Evolutionary conservation across 345 rosid genomes (phyloP).

Genomic region (Populus euphratica): DNA sequence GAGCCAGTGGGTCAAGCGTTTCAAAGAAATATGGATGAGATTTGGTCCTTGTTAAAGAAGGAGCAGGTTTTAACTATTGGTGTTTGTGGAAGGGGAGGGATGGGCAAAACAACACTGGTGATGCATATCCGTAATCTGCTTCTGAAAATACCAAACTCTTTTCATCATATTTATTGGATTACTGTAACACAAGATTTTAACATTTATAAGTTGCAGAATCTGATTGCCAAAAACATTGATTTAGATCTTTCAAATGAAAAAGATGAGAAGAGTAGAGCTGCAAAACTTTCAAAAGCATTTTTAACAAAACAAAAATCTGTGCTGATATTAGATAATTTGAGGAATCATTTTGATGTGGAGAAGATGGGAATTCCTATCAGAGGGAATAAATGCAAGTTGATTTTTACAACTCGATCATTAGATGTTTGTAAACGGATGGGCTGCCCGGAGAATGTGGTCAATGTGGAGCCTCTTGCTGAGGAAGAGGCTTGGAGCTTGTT

Average conservation of each 20-base stretch:
- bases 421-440: neutral
- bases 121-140: conserved; percentile 12
- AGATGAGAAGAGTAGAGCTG: neutral
- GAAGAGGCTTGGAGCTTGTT: conserved; percentile 9
- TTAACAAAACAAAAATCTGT: neutral
- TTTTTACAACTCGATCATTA: conserved; percentile 9
- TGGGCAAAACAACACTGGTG: neutral
- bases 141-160: neutral
- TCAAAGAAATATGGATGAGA: neutral
- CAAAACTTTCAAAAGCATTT: neutral
- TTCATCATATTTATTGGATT: conserved; percentile 9
- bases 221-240: conserved; percentile 3
- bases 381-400: neutral
- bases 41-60: neutral
- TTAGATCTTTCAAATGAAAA: neutral
- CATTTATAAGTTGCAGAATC: conserved; percentile 11
- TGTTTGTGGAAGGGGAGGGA: neutral
- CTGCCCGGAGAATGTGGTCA: neutral
- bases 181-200: conserved; percentile 11
- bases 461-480: neutral
- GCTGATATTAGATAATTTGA: neutral
- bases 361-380: neutral
- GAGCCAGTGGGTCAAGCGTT: conserved; percentile 2
- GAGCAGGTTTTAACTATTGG: conserved; percentile 9
- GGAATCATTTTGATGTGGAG: neutral